These are phyloP conservation scores for Tolypocladium endophyticum DNA, from an alignment of 2,329 filamentous ascomycete genomes.

Conservation along the genomic window DNA sequence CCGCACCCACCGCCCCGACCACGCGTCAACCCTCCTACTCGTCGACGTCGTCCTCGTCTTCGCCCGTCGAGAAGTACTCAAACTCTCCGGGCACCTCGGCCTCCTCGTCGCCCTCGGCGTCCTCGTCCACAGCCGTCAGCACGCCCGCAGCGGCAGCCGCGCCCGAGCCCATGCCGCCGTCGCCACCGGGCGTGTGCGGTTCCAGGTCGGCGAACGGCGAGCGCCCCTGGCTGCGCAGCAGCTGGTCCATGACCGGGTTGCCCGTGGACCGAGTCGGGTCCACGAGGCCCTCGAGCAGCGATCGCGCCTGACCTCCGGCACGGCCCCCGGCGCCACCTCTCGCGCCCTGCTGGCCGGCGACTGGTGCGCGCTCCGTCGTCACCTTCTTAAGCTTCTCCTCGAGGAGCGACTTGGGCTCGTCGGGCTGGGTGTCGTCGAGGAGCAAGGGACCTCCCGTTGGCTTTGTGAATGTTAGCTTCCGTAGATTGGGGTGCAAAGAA, in stretches of 20 bases:
- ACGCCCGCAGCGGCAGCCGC: conserved; percentile 69
- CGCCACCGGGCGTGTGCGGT: conserved; percentile 20
- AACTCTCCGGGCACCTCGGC: conserved; percentile 62
- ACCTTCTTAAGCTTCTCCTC: conserved; percentile 90
- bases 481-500: background rate
- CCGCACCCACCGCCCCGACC: background rate
- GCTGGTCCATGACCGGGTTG: conserved; percentile 28
- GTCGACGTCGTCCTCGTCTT: conserved; percentile 37
- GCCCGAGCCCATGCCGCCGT: conserved; percentile 31
- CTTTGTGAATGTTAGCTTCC: conserved; percentile 31
- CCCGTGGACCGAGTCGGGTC: conserved; percentile 20
- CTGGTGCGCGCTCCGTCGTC: conserved; percentile 49
- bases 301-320: conserved; percentile 20
- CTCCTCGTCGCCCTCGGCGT: conserved; percentile 63
- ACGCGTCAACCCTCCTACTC: conserved; percentile 11
- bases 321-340: conserved; percentile 19
- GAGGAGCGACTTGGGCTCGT: conserved; percentile 68
- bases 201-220: conserved; percentile 18
- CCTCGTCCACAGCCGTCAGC: conserved; percentile 79
- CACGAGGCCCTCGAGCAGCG: conserved; percentile 24
- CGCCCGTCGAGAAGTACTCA: conserved; percentile 57
- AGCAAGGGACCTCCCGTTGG: conserved; percentile 89
- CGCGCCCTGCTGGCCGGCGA: conserved; percentile 29
- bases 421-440: conserved; percentile 73
- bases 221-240: conserved; percentile 29